Base-by-base conservation (phyloP, 495 filamentous ascomycete genomes). In the Penicillium turbatum region DNA sequence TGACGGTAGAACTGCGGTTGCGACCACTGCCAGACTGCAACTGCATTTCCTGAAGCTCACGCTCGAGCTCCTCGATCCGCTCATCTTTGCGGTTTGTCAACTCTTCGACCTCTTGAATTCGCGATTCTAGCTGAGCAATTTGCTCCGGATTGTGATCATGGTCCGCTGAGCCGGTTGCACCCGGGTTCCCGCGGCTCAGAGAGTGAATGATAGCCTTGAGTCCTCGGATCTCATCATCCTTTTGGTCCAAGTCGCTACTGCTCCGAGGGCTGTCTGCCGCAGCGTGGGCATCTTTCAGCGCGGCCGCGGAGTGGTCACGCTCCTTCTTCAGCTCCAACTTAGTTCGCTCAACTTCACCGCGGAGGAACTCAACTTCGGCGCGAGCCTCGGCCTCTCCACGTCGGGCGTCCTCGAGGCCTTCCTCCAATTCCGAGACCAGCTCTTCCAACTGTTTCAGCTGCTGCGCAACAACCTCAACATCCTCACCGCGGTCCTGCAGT, bases 181-280 rank as follows among this genome's bases (percentile, higher is more conserved):
- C 46, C 76, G 82, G 45, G 80, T 82, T 50, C 77, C 78, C 89
- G 40, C 87, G 75, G 63, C 89, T 95, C 30, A 98, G 73, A 9
- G 90, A 95, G 69, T 97, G 93, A 43, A 98, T 97, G 62, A 98
- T 97, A 32, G 93, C 93, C 71, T 97, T 97, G 47, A 98, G 75
- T 36, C 93, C 95, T 27, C 92, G 82, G 59, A 98, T 97, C 72
- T 98, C 93, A 57, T 97, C 95, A 58, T 98, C 95, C 61, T 92
- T 89, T 64, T 96, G 89, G 56, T 96, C 92, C 17, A 97, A 70
- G 57, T 96, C 91, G 60, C 87, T 85, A 2, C 70, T 65, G 30
- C 72, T 72, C 12, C 81, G 74, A 40, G 74, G 74, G 16, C 74
- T 75, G 17, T 78, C 72, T 3, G 75, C 72, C n/a, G 73, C 74